Percentiles rank a stretch among this genome's conserved stretches.
Conservation (phyloP, 2,329 filamentous ascomycete genomes). For the Neopestalotiopsis sp. region DNA sequence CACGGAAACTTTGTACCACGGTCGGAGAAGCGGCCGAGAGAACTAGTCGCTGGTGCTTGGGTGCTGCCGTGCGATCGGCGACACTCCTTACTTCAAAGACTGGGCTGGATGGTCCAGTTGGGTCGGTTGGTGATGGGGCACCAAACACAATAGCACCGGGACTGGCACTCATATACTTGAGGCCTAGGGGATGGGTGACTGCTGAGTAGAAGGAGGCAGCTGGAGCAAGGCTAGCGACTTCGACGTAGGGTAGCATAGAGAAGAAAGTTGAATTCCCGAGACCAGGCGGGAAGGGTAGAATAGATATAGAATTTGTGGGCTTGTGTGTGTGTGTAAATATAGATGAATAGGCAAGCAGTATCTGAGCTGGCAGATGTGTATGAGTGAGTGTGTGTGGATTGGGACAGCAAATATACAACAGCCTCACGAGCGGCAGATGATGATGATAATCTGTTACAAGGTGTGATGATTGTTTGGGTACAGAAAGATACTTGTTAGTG, state of each 20-base stretch:
- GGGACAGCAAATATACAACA: conserved; percentile 7
- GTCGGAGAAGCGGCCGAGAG: conserved; percentile 71
- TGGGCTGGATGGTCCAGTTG: conserved; percentile 30
- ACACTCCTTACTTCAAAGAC: conserved; percentile 52
- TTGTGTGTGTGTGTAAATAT: not conserved
- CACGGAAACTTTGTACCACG: conserved; percentile 75
- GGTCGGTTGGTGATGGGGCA: conserved; percentile 21
- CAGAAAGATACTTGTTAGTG: no score
- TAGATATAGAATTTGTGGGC: not conserved
- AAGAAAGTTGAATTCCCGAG: not conserved
- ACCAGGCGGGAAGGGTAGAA: conserved; percentile 16
- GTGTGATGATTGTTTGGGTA: not conserved
- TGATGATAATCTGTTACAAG: not conserved
- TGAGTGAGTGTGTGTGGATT: conserved; percentile 17
- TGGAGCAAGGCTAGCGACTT: conserved; percentile 78
- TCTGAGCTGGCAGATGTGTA: not conserved
- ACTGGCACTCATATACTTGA: conserved; percentile 65
- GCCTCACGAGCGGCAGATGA: conserved; percentile 27
- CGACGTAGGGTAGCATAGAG: conserved; percentile 55
- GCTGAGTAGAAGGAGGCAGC: conserved; percentile 86
- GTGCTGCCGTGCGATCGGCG: conserved; percentile 43
- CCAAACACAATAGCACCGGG: conserved; percentile 50
- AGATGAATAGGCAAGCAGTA: not conserved
- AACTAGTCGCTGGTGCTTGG: conserved; percentile 55
- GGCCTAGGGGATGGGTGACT: conserved; percentile 77